Conservation (phyloP, 2,329 filamentous ascomycete species). For the Xylariomycetidae sp. region DNA sequence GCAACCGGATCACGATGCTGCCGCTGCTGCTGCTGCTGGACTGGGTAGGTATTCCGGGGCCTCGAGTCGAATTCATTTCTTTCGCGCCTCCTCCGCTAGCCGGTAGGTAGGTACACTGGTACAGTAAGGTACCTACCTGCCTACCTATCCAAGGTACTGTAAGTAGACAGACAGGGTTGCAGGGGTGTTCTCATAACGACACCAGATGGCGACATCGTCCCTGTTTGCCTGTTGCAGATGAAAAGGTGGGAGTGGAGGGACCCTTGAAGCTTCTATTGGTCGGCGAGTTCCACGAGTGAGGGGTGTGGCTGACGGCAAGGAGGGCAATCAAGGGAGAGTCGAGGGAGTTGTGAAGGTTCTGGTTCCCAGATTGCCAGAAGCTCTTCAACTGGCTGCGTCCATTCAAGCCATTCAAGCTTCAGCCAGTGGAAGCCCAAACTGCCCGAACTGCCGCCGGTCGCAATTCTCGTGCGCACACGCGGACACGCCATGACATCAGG, state of each 20-base stretch:
- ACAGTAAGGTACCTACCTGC: constrained; percentile 1
- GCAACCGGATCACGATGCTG: too few relatives aligned
- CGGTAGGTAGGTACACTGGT: too few relatives aligned
- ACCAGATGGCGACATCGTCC: constrained; percentile 4
- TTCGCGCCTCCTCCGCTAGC: too few relatives aligned
- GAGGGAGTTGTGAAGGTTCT: background rate
- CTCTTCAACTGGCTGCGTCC: background rate
- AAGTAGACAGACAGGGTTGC: too few relatives aligned
- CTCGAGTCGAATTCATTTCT: too few relatives aligned
- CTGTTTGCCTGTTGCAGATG: background rate
- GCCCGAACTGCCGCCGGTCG: background rate
- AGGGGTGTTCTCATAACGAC: constrained; percentile 2
- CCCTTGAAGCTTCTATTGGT: constrained; percentile 14
- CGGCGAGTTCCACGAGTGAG: background rate
- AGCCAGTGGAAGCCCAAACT: too few relatives aligned
- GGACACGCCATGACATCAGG: background rate
- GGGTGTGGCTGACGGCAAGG: background rate
- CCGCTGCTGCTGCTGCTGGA: too few relatives aligned
- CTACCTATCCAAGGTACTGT: background rate
- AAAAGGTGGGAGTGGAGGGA: constrained; percentile 3
- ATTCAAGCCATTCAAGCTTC: background rate
- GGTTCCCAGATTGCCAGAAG: constrained; percentile 1
- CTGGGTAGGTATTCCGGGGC: too few relatives aligned
- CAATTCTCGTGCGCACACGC: background rate
- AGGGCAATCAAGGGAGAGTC: too few relatives aligned